A percentile compares a stretch with the other conserved stretches of the same genome.
Conservation (phyloP, 495 filamentous ascomycete genomes). For the Amorphotheca resinae region DNA sequence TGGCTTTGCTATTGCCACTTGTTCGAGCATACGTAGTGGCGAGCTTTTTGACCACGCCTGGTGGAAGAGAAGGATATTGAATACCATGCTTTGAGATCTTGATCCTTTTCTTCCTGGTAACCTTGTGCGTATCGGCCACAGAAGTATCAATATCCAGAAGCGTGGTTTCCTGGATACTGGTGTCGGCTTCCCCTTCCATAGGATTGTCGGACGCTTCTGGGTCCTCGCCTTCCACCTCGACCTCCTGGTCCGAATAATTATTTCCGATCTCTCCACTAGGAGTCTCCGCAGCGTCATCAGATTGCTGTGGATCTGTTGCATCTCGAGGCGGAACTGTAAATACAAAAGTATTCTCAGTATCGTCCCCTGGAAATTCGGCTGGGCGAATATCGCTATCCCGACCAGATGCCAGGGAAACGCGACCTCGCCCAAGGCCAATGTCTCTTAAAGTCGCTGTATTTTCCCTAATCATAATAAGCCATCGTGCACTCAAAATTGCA, state of each 20-base stretch:
- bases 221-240: constrained; percentile 19
- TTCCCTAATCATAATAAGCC: too few species aligned
- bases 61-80: constrained; percentile 60
- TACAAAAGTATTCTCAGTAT: constrained; percentile 20
- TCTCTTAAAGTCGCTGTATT: constrained; percentile 12
- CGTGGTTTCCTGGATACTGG: constrained; percentile 1
- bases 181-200: constrained; percentile 14
- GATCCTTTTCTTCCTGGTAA: constrained; percentile 32
- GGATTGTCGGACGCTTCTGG: constrained; percentile 4
- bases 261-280: neutral
- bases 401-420: constrained; percentile 14
- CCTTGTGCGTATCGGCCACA: constrained; percentile 1
- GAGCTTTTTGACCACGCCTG: constrained; percentile 58
- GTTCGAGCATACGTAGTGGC: constrained; percentile 54
- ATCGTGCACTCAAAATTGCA: too few species aligned
- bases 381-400: constrained; percentile 18
- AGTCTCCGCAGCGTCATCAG: neutral
- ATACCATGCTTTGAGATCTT: constrained; percentile 62
- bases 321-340: constrained; percentile 18
- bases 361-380: constrained; percentile 13
- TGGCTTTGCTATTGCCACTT: constrained; percentile 46
- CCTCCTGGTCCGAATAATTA: constrained; percentile 2
- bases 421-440: constrained; percentile 7
- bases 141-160: constrained; percentile 23
- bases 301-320: constrained; percentile 2